These are phyloP conservation scores for Dichotomocladium elegans DNA, from an alignment of 371 early-diverging fungal species.

Conservation along the genomic window DNA sequence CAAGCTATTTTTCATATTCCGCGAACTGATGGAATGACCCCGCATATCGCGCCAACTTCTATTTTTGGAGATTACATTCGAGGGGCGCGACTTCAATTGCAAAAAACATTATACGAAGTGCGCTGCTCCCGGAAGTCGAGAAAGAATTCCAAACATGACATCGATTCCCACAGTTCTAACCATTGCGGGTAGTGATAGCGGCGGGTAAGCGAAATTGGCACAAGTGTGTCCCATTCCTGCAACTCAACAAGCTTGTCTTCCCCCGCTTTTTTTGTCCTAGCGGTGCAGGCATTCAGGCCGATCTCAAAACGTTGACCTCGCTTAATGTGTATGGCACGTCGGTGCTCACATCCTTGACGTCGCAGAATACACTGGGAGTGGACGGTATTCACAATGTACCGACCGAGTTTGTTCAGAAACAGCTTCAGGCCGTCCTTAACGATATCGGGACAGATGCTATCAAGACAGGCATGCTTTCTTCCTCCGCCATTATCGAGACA, in stretches of 20 bases:
- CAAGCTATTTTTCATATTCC: too few species aligned
- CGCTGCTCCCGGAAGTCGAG: too few species aligned
- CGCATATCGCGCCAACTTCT: too few species aligned
- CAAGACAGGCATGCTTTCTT: constrained; percentile 82
- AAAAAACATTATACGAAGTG: too few species aligned
- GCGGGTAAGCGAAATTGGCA: constrained; percentile 6
- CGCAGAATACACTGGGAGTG: constrained; percentile 81
- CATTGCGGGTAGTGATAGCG: constrained; percentile 15
- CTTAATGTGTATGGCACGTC: constrained; percentile 71
- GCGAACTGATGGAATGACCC: too few species aligned
- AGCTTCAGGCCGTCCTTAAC: constrained; percentile 64
- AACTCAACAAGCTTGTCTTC: background rate
- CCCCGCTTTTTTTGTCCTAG: constrained; percentile 16
- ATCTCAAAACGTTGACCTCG: constrained; percentile 82
- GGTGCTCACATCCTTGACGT: constrained; percentile 75
- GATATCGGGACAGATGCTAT: constrained; percentile 79
- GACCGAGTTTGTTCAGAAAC: constrained; percentile 63
- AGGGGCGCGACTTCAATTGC: too few species aligned
- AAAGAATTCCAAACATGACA: too few species aligned
- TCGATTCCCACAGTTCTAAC: constrained; percentile 12
- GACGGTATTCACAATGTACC: constrained; percentile 64
- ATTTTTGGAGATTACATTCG: too few species aligned
- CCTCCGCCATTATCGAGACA: constrained; percentile 55
- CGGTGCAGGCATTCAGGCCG: constrained; percentile 84
- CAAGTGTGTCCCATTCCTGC: background rate